A percentile compares a stretch with the other conserved stretches of the same genome.
Conservation (phyloP, 495 filamentous ascomycete species). For the Penicillium macrosclerotiorum region DNA sequence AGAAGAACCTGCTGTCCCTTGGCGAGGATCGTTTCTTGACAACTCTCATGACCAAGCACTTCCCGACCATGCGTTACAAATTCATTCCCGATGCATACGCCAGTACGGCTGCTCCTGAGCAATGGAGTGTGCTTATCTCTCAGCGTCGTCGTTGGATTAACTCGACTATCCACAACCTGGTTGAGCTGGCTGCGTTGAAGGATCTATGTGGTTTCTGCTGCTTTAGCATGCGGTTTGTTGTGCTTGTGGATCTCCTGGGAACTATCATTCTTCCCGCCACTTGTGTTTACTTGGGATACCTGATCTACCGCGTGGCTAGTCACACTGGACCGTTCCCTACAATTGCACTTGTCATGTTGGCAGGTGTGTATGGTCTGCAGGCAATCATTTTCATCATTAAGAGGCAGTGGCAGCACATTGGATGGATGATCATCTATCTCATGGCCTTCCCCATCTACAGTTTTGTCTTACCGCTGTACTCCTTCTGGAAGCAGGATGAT, state of each 20-base stretch:
- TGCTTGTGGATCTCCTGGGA: slow-evolving; percentile 91
- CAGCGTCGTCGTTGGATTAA: slow-evolving; percentile 99
- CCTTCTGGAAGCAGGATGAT: slow-evolving; percentile 99
- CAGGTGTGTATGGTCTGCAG: slow-evolving; percentile 91
- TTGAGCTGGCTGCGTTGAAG: slow-evolving; percentile 79
- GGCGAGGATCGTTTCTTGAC: slow-evolving; percentile 98
- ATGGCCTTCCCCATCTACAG: slow-evolving; percentile 91
- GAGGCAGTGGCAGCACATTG: slow-evolving; percentile 94
- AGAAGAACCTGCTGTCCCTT: slow-evolving; percentile 93
- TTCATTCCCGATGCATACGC: slow-evolving; percentile 92
- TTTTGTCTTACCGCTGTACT: slow-evolving; percentile 89
- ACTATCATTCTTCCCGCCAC: slow-evolving; percentile 92
- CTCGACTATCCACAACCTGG: slow-evolving; percentile 93
- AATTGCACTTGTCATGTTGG: slow-evolving; percentile 85
- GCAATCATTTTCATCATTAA: slow-evolving; percentile 94
- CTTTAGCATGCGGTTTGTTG: slow-evolving; percentile 98
- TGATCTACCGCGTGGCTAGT: slow-evolving; percentile 77
- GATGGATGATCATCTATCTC: slow-evolving; percentile 99
- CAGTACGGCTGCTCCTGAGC: slow-evolving; percentile 88
- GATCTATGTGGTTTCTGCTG: slow-evolving; percentile 98
- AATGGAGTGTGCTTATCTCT: slow-evolving; percentile 87
- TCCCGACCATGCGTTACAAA: slow-evolving; percentile 93
- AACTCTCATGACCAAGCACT: slow-evolving; percentile 96
- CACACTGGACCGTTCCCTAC: slow-evolving; percentile 74
- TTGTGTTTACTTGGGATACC: slow-evolving; percentile 83